Percentiles rank a stretch among this genome's conserved stretches.
Evolutionary conservation across 441 rosid species (phyloP).

Genomic region (Adansonia gregorii): DNA sequence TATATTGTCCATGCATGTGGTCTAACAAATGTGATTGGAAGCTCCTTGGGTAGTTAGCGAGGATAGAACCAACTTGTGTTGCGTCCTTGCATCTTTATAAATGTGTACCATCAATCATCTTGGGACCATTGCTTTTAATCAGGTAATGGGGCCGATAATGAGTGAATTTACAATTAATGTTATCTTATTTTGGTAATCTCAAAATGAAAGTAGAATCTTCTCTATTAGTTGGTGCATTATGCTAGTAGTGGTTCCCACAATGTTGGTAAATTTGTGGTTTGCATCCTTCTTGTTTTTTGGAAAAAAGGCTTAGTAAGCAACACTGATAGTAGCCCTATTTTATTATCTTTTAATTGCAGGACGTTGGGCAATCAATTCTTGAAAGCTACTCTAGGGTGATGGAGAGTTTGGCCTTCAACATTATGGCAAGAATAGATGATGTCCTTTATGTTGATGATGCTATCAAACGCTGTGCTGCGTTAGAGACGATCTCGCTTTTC

Average conservation of each 20-base stretch:
- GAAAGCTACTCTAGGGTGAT: conserved; percentile 96
- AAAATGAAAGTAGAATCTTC: not conserved
- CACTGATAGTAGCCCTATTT: not conserved
- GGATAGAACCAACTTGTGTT: conserved; percentile 5
- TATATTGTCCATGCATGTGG: not conserved
- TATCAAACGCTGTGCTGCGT: conserved; percentile 52
- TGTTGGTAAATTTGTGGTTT: not conserved
- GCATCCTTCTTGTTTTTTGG: not conserved
- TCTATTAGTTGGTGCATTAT: not conserved
- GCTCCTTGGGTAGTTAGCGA: not conserved
- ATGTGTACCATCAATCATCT: not conserved
- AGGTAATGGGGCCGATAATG: not conserved
- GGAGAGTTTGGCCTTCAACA: conserved; percentile 97
- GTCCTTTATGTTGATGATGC: conserved; percentile 85
- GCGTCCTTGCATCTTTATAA: not conserved
- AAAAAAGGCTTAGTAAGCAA: not conserved
- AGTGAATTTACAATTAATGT: not conserved
- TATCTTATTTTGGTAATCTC: not conserved
- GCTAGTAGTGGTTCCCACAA: not conserved
- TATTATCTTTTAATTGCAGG: conserved; percentile 45
- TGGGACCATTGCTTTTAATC: conserved; percentile 6
- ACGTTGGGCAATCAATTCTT: conserved; percentile 92
- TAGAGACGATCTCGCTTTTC: conserved; percentile 66
- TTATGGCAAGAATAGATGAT: conserved; percentile 92
- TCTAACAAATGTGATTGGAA: not conserved